Conservation (phyloP, 2,329 filamentous ascomycete species). For the Diaporthe citri region DNA sequence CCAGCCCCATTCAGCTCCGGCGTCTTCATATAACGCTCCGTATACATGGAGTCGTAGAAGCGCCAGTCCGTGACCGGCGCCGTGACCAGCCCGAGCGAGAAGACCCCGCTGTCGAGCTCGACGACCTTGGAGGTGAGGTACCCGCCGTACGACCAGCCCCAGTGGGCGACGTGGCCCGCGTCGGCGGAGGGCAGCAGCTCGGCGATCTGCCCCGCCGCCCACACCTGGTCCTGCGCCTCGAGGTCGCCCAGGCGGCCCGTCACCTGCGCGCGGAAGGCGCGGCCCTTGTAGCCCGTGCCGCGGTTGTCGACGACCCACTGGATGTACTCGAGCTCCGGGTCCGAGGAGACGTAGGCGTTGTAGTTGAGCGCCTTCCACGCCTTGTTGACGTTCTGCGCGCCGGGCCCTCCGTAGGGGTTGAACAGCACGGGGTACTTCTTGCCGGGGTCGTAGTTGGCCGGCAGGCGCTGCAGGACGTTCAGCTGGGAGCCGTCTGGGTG, state of each 20-base stretch:
- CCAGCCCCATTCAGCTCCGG: slow-evolving; percentile 67
- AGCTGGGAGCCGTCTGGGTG: slow-evolving; percentile 72
- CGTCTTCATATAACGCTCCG: slow-evolving; percentile 80
- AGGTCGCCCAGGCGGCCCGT: slow-evolving; percentile 71
- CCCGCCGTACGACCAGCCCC: slow-evolving; percentile 77
- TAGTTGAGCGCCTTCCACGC: slow-evolving; percentile 67
- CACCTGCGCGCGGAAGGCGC: slow-evolving; percentile 71
- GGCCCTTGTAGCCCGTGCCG: slow-evolving; percentile 74
- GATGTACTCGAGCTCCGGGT: slow-evolving; percentile 76
- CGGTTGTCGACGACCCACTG: slow-evolving; percentile 78
- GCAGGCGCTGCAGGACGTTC: slow-evolving; percentile 75
- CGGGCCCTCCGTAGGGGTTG: slow-evolving; percentile 76
- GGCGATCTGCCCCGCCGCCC: slow-evolving; percentile 70
- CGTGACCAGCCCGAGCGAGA: slow-evolving; percentile 73
- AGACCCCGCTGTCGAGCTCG: slow-evolving; percentile 70
- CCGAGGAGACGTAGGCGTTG: slow-evolving; percentile 74
- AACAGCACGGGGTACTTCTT: slow-evolving; percentile 77
- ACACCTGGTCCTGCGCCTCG: slow-evolving; percentile 76
- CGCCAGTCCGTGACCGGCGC: slow-evolving; percentile 78
- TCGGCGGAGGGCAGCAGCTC: slow-evolving; percentile 67
- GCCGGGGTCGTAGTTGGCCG: slow-evolving; percentile 71
- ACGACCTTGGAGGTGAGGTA: slow-evolving; percentile 76
- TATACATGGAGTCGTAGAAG: slow-evolving; percentile 79
- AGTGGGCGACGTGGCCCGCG: slow-evolving; percentile 71
- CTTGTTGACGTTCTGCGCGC: slow-evolving; percentile 72